Base-by-base conservation (phyloP, 345 rosid genomes). In the Brassica cretica region DNA sequence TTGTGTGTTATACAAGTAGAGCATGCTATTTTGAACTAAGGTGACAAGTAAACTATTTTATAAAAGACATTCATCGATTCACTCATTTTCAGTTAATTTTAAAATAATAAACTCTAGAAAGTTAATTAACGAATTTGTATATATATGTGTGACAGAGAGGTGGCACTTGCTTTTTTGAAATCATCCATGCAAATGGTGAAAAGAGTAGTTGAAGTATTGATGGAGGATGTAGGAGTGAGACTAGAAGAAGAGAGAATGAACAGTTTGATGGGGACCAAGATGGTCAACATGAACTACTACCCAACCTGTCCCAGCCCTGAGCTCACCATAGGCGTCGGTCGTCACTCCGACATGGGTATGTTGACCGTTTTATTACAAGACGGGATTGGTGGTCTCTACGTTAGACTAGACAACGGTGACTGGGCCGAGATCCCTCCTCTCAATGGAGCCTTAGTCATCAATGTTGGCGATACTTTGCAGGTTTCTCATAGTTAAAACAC, bases 301-400 rank as follows among this genome's bases (percentile, higher is more conserved):
- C 93, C 93, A 9, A 63, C 66, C 7, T 89, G 93, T 68, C 93
- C 93, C 2, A 85, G 78, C 63, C 91, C 93, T 0, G 86, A 87
- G 49, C 85, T 86, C 2, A 89, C 91, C 0, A 81, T 89, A 0
- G 93, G 91, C 0, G 91, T 85, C 0, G 93, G 93, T 0, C 85
- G 91, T 29, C 91, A 89, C 76, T 89, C 93, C 6, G 93, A 89
- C 61, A 73, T 89, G 83, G 91, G 91, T 0, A 82, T 80, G 24
- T 68, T 89, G 2, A 87, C 93, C 0, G 79, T 89, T 53, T 77
- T 89, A 24, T 39, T 89, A 44, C 91, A 89, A 80, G 93, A 87
- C 51, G 91, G 82, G 6, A 85, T 87, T 25, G 93, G 93, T 16
- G 93, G 93, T 25, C 82, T 89, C 27, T 85, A 87, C 66, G 89